Base-by-base conservation (phyloP, 2,329 filamentous ascomycete genomes). In the Neopestalotiopsis rosae region DNA sequence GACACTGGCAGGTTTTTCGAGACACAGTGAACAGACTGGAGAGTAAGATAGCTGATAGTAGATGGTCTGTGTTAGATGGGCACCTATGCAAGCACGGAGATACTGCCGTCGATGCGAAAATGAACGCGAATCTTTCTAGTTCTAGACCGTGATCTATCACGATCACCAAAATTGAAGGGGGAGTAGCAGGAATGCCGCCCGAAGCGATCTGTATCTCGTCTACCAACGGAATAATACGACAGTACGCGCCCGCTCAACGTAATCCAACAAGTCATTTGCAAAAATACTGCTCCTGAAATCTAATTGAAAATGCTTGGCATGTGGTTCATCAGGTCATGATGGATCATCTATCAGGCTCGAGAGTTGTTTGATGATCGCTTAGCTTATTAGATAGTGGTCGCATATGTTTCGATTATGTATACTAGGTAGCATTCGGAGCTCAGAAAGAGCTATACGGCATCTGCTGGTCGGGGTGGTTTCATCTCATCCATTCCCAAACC, bases 21-120 rank as follows among this genome's bases (percentile, higher is more conserved):
- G 6, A 34, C 17, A 62, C 24, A 34, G 24, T 28, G 24, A 28
- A 28, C 24, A 28, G 9, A 30, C 17, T 59, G 34, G 34, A 30
- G 13, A 30, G 57, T 28, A 28, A 28, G 24, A 28, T 28, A 28
- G 24, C 24, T 28, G 24, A 28, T 28, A 28, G 24, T 28, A 59
- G 57, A 34, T 59, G 57, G 30, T 30, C 30, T 24, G 24, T 34
- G 57, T 6, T 59, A 59, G 57, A 59, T 24, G 45, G 45, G 45
- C 30, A 17, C 10, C 28, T 62, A 64, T 64, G 61, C 61, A 64
- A 24, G 17, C 61, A 64, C 61, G 61, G 61, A 49, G 40, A 64
- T 45, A 28, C 28, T 64, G 10, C 28, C 28, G 14, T 30, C 32
- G 30, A 62, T 28, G 34, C 34, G 13, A 62, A 38, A 38, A 38